Evolutionary conservation across 2,329 filamentous ascomycete genomes (phyloP), one percentile per base, ranked within the genome.

Genomic region (Xylariaceae sp.): DNA sequence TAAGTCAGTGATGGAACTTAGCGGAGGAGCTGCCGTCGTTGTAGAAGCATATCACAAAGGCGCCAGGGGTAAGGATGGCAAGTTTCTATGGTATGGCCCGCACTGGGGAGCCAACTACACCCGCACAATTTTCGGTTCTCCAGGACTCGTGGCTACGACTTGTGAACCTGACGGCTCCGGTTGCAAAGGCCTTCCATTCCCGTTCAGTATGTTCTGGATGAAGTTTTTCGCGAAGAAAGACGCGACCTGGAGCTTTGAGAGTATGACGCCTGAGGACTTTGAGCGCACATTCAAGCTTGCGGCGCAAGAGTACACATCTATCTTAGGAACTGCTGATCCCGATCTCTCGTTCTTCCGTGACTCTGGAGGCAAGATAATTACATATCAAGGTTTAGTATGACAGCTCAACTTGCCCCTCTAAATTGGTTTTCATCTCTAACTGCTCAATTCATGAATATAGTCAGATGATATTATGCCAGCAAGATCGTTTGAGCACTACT

Each of bases 291-390:
- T 44, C 7, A 45, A 44, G n/a, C 22, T 22, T 6, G 37, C 39
- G 7, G 33, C 21, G 25, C 40, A 47, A 19, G 20, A 48, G 25
- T 55, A 49, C 29, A 22, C 22, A 14, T 48, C 46, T 4, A 40
- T 41, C 2, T 39, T 57, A 2, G 47, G 21, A 8, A 48, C 55
- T 5, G 23, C 23, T 2, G 55, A 69, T 37, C 67, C 72, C 0
- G 72, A 76, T 40, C 62, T 77, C 2, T 69, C 67, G 1, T 49
- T 57, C 3, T 76, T 75, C 60, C 57, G 67, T 6, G 45, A 59
- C 1, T 50, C 61, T 1, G 74, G 73, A 16, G 74, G 71, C 14
- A 77, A 76, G 55, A 56, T 77, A 11, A 59, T 77, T 3, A 68
- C 73, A 47, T 76, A 65, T 16, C 74, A 77, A 51, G 73, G 73